phyloP scores from a whole-genome alignment of 768 basidiomycete species.

The Clitopilus passeckerianus region DNA sequence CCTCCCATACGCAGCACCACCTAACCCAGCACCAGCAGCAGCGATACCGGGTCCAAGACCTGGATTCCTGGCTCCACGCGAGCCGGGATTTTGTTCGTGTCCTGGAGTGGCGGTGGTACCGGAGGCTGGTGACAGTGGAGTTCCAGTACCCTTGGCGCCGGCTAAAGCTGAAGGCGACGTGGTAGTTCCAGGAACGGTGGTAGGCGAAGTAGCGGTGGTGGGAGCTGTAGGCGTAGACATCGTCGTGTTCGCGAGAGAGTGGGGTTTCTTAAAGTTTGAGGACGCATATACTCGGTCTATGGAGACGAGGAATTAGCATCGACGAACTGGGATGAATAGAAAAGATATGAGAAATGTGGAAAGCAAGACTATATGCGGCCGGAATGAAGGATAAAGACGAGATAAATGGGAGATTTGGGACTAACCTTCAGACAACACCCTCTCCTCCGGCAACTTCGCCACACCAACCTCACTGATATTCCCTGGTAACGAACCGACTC shows the following conservation, averaged over 20 bases:
- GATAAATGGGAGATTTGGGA: background rate
- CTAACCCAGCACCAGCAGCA: background rate
- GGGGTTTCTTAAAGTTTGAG: background rate
- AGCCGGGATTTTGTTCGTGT: background rate
- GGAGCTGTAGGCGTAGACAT: background rate
- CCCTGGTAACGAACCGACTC: slow-evolving; percentile 48
- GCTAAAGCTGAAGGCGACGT: too few relatives aligned
- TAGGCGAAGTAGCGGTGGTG: background rate
- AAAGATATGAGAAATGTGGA: too few relatives aligned
- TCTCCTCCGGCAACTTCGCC: slow-evolving; percentile 43
- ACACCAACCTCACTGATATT: slow-evolving; percentile 35
- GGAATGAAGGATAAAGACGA: too few relatives aligned
- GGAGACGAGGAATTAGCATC: background rate
- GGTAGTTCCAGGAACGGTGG: background rate
- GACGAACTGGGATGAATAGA: too few relatives aligned
- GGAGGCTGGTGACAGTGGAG: too few relatives aligned
- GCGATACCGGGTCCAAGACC: background rate
- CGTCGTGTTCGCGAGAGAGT: background rate
- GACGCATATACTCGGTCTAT: background rate
- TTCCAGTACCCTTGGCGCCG: too few relatives aligned
- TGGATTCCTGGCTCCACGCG: background rate
- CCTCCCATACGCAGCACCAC: background rate
- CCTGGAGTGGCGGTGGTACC: background rate
- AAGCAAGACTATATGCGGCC: too few relatives aligned
- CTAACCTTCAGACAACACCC: slow-evolving; percentile 4